A percentile compares a stretch with the other conserved stretches of the same genome.
Conservation (phyloP, 306 rosid genomes). For the Sicyos baderoa region DNA sequence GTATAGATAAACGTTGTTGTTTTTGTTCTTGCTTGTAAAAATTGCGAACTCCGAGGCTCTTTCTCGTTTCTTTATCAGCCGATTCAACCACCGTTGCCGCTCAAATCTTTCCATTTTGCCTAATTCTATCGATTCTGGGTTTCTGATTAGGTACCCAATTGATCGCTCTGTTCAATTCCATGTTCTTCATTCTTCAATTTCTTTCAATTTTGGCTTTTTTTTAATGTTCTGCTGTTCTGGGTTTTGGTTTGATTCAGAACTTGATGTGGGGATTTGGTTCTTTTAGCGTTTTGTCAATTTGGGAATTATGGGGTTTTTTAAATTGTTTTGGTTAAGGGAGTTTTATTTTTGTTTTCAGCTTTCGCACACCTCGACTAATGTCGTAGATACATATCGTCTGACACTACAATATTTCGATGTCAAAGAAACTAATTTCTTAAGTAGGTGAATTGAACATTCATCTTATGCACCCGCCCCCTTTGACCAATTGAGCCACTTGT, state of each 20-base stretch:
- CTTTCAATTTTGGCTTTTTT: background rate
- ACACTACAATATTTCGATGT: too few species aligned
- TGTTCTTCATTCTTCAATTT: background rate
- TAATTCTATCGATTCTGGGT: background rate
- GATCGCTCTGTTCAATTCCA: background rate
- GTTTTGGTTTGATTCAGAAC: background rate
- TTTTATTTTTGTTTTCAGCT: too few species aligned
- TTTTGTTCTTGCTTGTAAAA: background rate
- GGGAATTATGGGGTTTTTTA: background rate
- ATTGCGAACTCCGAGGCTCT: slow-evolving; percentile 14
- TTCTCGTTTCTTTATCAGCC: background rate
- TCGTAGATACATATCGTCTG: too few species aligned
- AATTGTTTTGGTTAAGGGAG: background rate
- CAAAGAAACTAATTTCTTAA: too few species aligned
- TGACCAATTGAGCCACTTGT: too few species aligned
- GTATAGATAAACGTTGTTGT: background rate
- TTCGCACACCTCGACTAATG: too few species aligned
- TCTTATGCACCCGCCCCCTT: too few species aligned
- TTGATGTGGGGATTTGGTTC: background rate
- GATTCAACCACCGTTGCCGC: background rate
- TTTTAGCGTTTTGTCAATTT: background rate
- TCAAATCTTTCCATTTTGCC: background rate
- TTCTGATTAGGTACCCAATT: slow-evolving; percentile 1
- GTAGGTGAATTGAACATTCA: too few species aligned
- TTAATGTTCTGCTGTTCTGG: background rate